Evolutionary conservation across 2,329 filamentous ascomycete genomes (phyloP), one percentile per base, ranked within the genome.

Genomic region (Fusarium devonianum): DNA sequence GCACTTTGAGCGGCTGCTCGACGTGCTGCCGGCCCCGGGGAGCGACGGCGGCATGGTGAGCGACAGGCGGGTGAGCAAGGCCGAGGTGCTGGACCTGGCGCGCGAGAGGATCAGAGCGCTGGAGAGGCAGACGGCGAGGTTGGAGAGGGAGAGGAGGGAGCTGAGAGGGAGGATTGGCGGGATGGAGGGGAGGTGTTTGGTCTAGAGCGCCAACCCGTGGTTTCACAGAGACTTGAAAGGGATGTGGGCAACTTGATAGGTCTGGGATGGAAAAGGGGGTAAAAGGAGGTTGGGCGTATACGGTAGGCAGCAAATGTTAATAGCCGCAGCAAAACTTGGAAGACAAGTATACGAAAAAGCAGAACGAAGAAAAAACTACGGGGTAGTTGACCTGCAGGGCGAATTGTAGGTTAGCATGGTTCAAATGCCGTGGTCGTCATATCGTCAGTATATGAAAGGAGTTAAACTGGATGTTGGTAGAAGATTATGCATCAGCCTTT

Each of bases 11-110:
- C 67, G 67, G 32, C 71, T 78, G 10, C 67, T 78, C 1, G 67
- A 69, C 26, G 71, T 73, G 1, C 67, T 78, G 1, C 75, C 75
- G 2, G 48, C 58, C 58, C 71, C 44, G 28, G 58, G 21, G 7
- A 69, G 65, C 14, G 69, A 69, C 19, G 62, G 63, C 25, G 68
- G 66, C 37, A 63, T 49, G 13, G 60, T 55, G 16, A 66, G 67
- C 5, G 69, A 66, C n/a, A 66, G 55, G 49, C 65, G 63, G 39
- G 58, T 76, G 48, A 77, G 74, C 64, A 76, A 76, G 60, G 74
- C 74, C 25, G 73, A 76, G 56, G 74, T 76, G 26, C 67, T 77
- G n/a, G 74, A 78, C 18, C 72, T 76, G 54, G 75, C 75, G 1
- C 68, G 73, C 23, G 67, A 72, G 33, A 68, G 75, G 41, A 78